Evolutionary conservation across 495 filamentous ascomycete genomes (phyloP).

Genomic region (Lichina pygmaea): DNA sequence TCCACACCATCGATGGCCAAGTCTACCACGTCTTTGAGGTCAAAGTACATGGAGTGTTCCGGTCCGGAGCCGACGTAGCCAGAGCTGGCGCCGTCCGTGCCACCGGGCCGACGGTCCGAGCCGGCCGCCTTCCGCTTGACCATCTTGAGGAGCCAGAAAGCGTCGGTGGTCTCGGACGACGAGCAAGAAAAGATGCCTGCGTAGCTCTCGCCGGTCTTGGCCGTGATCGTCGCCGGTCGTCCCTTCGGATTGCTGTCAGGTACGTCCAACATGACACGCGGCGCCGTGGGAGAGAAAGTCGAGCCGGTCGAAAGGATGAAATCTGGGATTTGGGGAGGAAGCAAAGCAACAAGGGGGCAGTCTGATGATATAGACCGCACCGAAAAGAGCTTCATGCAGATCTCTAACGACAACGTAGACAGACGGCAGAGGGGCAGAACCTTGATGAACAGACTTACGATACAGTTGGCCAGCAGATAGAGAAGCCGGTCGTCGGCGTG

Average conservation of each 20-base stretch:
- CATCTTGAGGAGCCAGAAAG: constrained; percentile 56
- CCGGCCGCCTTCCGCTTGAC: constrained; percentile 32
- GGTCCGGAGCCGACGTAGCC: constrained; percentile 33
- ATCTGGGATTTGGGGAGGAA: too few species aligned
- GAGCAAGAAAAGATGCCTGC: constrained; percentile 41
- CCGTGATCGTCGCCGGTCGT: constrained; percentile 33
- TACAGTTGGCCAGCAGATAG: constrained; percentile 32
- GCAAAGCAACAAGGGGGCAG: too few species aligned
- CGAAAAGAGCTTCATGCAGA: too few species aligned
- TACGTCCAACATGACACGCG: neutral
- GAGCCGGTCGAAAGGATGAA: neutral
- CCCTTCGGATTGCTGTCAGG: constrained; percentile 21
- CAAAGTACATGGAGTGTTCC: constrained; percentile 51
- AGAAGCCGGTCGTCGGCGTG: constrained; percentile 38
- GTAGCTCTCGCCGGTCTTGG: constrained; percentile 45
- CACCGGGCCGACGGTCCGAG: constrained; percentile 26
- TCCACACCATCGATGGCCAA: constrained; percentile 24
- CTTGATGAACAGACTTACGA: constrained; percentile 20
- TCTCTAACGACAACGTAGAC: neutral
- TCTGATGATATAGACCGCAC: too few species aligned
- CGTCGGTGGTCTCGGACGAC: constrained; percentile 26
- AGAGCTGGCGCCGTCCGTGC: constrained; percentile 16
- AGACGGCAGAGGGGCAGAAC: neutral
- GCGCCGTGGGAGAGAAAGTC: neutral
- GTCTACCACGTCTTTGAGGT: constrained; percentile 48